Percentiles rank a stretch among this genome's conserved stretches.
These are phyloP conservation scores for Elaeis oleifera DNA, from an alignment of 202 grass and related monocot genomes.

Conservation along the genomic window DNA sequence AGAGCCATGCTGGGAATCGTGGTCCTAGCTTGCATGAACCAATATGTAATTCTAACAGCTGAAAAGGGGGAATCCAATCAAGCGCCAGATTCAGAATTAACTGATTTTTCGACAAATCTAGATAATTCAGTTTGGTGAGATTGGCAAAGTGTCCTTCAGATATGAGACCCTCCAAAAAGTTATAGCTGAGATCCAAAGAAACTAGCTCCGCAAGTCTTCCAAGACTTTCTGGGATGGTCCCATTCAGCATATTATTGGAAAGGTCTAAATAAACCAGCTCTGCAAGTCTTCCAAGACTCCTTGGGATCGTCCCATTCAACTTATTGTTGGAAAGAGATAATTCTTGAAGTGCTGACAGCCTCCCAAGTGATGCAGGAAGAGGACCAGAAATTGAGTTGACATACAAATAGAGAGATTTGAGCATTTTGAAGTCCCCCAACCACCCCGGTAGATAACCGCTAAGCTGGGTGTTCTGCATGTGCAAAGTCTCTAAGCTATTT, in stretches of 20 bases:
- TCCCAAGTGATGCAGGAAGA: no score
- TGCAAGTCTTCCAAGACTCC: no score
- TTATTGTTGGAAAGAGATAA: no score
- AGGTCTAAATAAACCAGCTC: background rate
- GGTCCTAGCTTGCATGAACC: constrained; percentile 27
- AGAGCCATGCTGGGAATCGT: constrained; percentile 30
- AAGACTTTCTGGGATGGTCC: background rate
- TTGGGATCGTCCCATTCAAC: no score
- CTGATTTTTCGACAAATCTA: constrained; percentile 11
- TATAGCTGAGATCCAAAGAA: background rate
- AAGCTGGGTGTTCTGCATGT: no score
- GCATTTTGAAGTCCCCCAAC: no score
- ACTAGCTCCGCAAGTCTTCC: background rate
- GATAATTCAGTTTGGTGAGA: background rate
- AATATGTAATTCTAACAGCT: background rate
- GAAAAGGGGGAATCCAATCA: constrained; percentile 14
- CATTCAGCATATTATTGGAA: constrained; percentile 5
- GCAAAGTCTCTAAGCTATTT: no score
- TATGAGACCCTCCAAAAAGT: constrained; percentile 17
- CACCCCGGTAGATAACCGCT: no score
- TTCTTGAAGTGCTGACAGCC: background rate
- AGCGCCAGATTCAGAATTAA: background rate
- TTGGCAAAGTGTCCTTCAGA: constrained; percentile 20
- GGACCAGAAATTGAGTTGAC: no score
- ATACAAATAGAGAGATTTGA: no score